phyloP scores from a whole-genome alignment of 1,284 basidiomycete species.

The Apiotrichum brassicae region DNA sequence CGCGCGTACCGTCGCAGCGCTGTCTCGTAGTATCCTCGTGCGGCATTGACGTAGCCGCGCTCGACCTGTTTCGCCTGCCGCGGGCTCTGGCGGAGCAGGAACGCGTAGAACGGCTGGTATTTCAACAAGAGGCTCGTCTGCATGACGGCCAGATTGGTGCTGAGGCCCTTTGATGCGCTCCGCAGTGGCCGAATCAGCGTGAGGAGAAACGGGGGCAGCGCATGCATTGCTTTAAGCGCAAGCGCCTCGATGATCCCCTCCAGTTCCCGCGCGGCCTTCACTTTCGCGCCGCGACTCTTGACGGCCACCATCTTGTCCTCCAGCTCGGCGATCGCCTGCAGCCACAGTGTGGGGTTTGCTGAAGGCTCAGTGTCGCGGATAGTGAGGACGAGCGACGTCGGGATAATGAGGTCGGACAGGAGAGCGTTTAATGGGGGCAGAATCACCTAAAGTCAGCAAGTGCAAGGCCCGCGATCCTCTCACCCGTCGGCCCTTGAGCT shows the following conservation, averaged over 20 bases:
- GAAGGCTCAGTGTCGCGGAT: constrained; percentile 77
- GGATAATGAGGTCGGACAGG: constrained; percentile 70
- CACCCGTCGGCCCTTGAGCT: constrained; percentile 75
- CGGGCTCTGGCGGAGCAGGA: constrained; percentile 75
- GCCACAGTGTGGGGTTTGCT: constrained; percentile 63
- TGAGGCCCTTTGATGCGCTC: constrained; percentile 56
- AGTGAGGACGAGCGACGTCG: constrained; percentile 68
- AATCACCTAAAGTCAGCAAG: constrained; percentile 58
- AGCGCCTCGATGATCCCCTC: constrained; percentile 76
- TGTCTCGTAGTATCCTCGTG: constrained; percentile 91
- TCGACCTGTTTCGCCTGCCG: constrained; percentile 83
- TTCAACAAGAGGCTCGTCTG: constrained; percentile 84
- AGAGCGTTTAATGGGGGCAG: constrained; percentile 78
- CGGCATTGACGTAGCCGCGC: constrained; percentile 74
- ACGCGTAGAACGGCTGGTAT: constrained; percentile 74
- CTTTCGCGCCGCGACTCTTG: constrained; percentile 57
- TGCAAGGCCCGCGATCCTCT: constrained; percentile 24
- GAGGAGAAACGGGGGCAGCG: constrained; percentile 81
- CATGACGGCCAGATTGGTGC: constrained; percentile 86
- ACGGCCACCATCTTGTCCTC: constrained; percentile 66
- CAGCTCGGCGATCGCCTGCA: constrained; percentile 68
- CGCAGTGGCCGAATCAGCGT: constrained; percentile 74
- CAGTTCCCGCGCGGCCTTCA: constrained; percentile 77
- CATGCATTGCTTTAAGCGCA: constrained; percentile 75
- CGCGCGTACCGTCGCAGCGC: constrained; percentile 85